phyloP scores from a whole-genome alignment of 306 rosid genomes.

The Gillenia trifoliata region DNA sequence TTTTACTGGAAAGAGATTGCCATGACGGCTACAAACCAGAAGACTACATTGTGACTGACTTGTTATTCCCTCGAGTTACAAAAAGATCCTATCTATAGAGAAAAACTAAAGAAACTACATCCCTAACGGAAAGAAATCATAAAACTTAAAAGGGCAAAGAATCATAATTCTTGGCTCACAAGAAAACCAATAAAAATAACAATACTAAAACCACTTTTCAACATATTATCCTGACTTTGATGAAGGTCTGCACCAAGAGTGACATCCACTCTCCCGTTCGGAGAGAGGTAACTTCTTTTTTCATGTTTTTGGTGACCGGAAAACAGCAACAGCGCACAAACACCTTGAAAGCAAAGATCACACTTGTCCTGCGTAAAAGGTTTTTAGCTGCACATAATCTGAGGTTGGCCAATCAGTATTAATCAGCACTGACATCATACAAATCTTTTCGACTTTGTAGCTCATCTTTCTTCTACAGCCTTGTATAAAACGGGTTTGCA shows the following conservation, averaged over 20 bases:
- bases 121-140: too few relatives aligned
- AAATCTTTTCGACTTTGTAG: background rate
- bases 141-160: too few relatives aligned
- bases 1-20: too few relatives aligned
- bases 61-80: too few relatives aligned
- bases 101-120: too few relatives aligned
- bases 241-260: background rate
- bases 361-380: slow-evolving; percentile 6
- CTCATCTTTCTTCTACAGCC: slow-evolving; percentile 21
- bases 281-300: slow-evolving; percentile 41
- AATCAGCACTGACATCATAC: background rate
- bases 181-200: too few relatives aligned
- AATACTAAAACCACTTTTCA: too few relatives aligned
- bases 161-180: too few relatives aligned
- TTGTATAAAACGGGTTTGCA: slow-evolving; percentile 15
- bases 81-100: too few relatives aligned
- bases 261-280: slow-evolving; percentile 25
- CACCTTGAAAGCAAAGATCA: slow-evolving; percentile 25
- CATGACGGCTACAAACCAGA: background rate
- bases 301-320: background rate
- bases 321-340: slow-evolving; percentile 31
- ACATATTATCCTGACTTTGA: slow-evolving; percentile 7
- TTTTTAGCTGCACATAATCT: slow-evolving; percentile 2
- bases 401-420: slow-evolving; percentile 28
- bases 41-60: too few relatives aligned